These are phyloP conservation scores for Platanthera guangdongensis DNA, from an alignment of 106 monocot genomes.

Conservation along the genomic window DNA sequence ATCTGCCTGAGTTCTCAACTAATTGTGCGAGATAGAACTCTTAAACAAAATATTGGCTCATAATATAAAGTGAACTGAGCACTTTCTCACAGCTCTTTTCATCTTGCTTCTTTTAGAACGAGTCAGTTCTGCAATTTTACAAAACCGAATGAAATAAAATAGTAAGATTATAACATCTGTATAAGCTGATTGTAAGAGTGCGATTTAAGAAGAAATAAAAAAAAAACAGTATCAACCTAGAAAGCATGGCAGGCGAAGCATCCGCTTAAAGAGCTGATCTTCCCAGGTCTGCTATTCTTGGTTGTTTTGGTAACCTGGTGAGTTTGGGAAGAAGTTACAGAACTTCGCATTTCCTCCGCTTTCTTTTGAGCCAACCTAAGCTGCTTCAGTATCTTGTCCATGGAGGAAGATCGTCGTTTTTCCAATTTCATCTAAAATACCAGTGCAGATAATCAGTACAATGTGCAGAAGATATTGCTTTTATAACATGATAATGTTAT, in stretches of 20 bases:
- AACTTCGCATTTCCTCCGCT: slow-evolving; percentile 71
- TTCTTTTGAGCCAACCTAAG: slow-evolving; percentile 77
- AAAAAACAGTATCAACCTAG: slow-evolving; percentile 18
- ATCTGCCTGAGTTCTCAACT: too few species aligned
- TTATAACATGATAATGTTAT: neutral
- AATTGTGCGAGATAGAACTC: too few species aligned
- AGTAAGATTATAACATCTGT: neutral
- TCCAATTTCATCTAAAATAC: slow-evolving; percentile 74
- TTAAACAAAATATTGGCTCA: too few species aligned
- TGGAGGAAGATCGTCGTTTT: slow-evolving; percentile 85
- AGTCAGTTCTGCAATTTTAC: too few species aligned
- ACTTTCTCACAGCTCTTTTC: neutral
- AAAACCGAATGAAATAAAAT: neutral
- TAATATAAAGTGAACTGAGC: neutral
- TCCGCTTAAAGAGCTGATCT: slow-evolving; percentile 41
- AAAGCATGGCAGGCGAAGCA: slow-evolving; percentile 83
- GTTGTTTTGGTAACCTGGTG: slow-evolving; percentile 23
- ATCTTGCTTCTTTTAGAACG: neutral
- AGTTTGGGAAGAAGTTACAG: slow-evolving; percentile 24
- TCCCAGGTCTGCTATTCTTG: slow-evolving; percentile 26
- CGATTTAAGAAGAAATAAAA: neutral
- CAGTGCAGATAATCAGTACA: neutral
- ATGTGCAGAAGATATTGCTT: neutral
- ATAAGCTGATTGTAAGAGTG: neutral
- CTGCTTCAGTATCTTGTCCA: slow-evolving; percentile 75